Conservation (phyloP, 2,329 filamentous ascomycete genomes). For the Phyllosticta paracitricarpa region DNA sequence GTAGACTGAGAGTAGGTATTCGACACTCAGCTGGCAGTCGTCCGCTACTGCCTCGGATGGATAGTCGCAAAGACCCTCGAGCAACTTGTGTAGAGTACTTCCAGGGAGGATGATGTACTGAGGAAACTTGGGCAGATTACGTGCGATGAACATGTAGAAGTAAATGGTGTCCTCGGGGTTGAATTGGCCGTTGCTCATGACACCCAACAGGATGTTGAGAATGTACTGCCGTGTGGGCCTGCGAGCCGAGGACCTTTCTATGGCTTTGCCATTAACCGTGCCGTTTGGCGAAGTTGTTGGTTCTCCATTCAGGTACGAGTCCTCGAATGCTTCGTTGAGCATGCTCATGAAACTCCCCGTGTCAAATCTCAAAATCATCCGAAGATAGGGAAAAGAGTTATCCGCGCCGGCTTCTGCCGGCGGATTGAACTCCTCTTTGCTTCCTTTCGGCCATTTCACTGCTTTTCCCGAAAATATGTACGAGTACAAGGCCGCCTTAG, state of each 20-base stretch:
- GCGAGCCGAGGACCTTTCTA: slow-evolving; percentile 20
- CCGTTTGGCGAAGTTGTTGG: slow-evolving; percentile 52
- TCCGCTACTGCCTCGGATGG: slow-evolving; percentile 72
- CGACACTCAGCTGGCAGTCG: slow-evolving; percentile 92
- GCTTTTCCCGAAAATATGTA: slow-evolving; percentile 83
- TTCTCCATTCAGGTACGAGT: slow-evolving; percentile 79
- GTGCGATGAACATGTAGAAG: slow-evolving; percentile 95
- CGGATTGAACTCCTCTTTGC: slow-evolving; percentile 45
- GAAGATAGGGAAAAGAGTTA: slow-evolving; percentile 76
- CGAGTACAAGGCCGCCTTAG: slow-evolving; percentile 84
- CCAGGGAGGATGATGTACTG: slow-evolving; percentile 90
- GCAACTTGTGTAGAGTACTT: slow-evolving; percentile 69
- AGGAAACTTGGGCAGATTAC: slow-evolving; percentile 91
- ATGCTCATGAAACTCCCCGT: slow-evolving; percentile 88
- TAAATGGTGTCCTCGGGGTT: slow-evolving; percentile 77
- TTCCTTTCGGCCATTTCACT: slow-evolving; percentile 62
- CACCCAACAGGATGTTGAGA: slow-evolving; percentile 78
- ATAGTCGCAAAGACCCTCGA: slow-evolving; percentile 75
- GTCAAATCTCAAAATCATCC: slow-evolving; percentile 77
- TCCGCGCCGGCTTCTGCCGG: slow-evolving; percentile 41
- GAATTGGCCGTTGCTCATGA: slow-evolving; percentile 74
- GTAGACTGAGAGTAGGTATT: slow-evolving; percentile 89
- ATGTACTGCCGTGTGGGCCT: slow-evolving; percentile 80
- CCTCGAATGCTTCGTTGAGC: slow-evolving; percentile 94
- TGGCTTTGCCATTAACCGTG: slow-evolving; percentile 16